Evolutionary conservation across 352 stramenopile species (phyloP), one percentile per base, ranked within the genome.

Genomic region (Globisporangium heterothallicum): DNA sequence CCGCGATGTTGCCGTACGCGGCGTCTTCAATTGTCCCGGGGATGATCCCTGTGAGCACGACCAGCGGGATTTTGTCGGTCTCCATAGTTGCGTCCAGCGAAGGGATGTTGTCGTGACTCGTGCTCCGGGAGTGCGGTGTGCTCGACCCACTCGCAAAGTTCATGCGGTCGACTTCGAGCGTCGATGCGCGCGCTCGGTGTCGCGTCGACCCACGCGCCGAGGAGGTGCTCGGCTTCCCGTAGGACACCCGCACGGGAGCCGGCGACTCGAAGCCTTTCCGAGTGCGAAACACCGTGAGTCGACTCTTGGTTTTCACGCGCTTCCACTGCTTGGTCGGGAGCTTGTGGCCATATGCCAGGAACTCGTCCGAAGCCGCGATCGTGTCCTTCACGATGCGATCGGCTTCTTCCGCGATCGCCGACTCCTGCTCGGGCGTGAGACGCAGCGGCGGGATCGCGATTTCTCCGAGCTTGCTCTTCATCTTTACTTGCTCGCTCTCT

Each of bases 21-120:
- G 59, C 61, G 47, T 82, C 71, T 36, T 81, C 71, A 9, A 72
- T 56, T 16, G 66, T 68, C 13, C 68, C 71, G 18, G 68, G 56
- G 2, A 78, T 48, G n/a, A 61, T 60, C 5, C 68, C 71, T 0
- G 68, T 68, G 32, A 72, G 42, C 22, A 81, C 61, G 5, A 81
- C 46, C 14, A 64, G 57, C 14, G 67, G 64, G 5, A 63, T 50
- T 21, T 44, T n/a, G n/a, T n/a, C n/a, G n/a, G n/a, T n/a, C n/a
- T n/a, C n/a, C n/a, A n/a, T n/a, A n/a, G n/a, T n/a, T n/a, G n/a
- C n/a, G n/a, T n/a, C n/a, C n/a, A n/a, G n/a, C n/a, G n/a, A n/a
- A n/a, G n/a, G n/a, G 41, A 3, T n/a, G 51, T 29, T 29, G 47
- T 24, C 19, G 40, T 6, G 30, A 36, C 16, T 36, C 30, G 16